A percentile compares a stretch with the other conserved stretches of the same genome.
Conservation (phyloP, 441 rosid genomes). For the Gossypium gossypioides region DNA sequence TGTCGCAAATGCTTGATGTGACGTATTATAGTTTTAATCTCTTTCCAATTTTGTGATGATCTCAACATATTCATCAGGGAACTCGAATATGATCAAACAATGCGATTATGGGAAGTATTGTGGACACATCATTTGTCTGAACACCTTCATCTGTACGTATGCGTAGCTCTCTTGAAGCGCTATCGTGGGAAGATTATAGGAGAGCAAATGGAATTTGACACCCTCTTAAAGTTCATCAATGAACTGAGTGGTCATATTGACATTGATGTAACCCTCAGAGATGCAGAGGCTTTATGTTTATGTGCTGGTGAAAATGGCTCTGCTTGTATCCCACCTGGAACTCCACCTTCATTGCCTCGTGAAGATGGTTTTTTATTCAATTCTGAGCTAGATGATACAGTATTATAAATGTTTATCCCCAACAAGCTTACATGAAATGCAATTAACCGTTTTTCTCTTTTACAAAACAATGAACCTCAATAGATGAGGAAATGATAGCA, state of each 20-base stretch:
- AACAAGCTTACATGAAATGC: background rate
- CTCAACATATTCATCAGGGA: slow-evolving; percentile 44
- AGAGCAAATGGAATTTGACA: slow-evolving; percentile 91
- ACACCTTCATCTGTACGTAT: slow-evolving; percentile 80
- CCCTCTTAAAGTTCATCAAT: slow-evolving; percentile 84
- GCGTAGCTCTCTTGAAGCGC: slow-evolving; percentile 87
- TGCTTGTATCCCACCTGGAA: slow-evolving; percentile 85
- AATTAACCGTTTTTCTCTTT: slow-evolving; percentile 7
- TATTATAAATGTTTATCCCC: slow-evolving; percentile 36
- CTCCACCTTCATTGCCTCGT: slow-evolving; percentile 77
- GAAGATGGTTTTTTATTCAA: slow-evolving; percentile 42
- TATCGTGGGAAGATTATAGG: slow-evolving; percentile 77
- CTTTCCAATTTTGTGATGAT: background rate
- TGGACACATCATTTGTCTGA: slow-evolving; percentile 84
- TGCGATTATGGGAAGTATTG: slow-evolving; percentile 87
- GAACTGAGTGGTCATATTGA: slow-evolving; percentile 81
- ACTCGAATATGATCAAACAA: slow-evolving; percentile 68
- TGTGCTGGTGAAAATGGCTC: slow-evolving; percentile 92
- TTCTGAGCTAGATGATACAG: slow-evolving; percentile 63
- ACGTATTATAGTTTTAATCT: background rate
- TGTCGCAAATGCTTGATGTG: slow-evolving; percentile 7
- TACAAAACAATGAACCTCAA: background rate
- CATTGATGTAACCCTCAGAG: slow-evolving; percentile 62
- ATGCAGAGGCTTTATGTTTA: slow-evolving; percentile 88
- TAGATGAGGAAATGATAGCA: background rate